Base-by-base conservation (phyloP, 176 grass and related monocot species). In the Dendrocalamus sinicus region DNA sequence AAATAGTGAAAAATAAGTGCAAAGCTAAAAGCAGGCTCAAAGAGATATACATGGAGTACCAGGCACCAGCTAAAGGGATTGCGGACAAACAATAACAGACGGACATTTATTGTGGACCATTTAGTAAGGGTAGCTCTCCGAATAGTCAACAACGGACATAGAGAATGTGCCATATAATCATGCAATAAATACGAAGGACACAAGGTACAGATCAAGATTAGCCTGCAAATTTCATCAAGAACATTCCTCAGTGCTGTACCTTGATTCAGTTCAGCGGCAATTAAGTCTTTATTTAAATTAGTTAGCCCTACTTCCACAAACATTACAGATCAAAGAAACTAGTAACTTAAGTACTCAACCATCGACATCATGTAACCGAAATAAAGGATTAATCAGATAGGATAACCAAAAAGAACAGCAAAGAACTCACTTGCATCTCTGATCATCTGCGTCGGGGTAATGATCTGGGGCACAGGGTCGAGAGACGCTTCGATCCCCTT, bases 391-490 rank as follows among this genome's bases (percentile, higher is more conserved):
- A 75, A 75, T 1, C 63, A 48, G 55, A 75, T 64, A 53, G 7
- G 9, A 41, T 24, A 52, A 44, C 2, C 9, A 40, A 67, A 77
- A 55, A 55, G n/a, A 32, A 23, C 9, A 62, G 60, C 58, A 72
- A 73, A 65, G 76, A 82, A 70, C 52, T 87, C 88, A 98, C 95
- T 95, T 76, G 96, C 96, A 88, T 91, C 78, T 47, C 71, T 91
- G 71, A 98, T 98, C 96, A 98, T 98, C 81, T 95, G 89, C 3
- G 96, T 98, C 15, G 96, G 96, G 37, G 96, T 98, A 47, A 98
- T 92, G 63, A 95, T 98, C 35, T 90, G 88, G 0, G 96, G 96
- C 73, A 98, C 75, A 5, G 91, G 93, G 73, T 98, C 86, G 30
- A 98, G 74, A 16, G 86, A 76, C 66, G 96, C 96, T 70, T 98